phyloP scores from a whole-genome alignment of 148 eudicot species.

The Cornus kousa region DNA sequence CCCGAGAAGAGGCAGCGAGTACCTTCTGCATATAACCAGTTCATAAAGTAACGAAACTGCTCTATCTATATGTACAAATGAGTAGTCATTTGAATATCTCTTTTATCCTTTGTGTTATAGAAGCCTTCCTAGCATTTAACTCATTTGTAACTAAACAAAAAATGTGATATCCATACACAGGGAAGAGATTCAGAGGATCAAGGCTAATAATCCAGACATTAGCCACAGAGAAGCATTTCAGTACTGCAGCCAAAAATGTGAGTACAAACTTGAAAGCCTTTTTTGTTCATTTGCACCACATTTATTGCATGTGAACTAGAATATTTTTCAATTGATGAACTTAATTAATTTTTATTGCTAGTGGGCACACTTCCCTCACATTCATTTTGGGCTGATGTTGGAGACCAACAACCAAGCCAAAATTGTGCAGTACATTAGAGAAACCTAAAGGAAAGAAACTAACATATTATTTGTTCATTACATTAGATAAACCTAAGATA shows the following conservation, averaged over 20 bases:
- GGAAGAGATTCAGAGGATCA: conserved; percentile 92
- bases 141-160: not conserved
- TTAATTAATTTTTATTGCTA: conserved; percentile 9
- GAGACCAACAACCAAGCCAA: conserved; percentile 62
- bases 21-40: conserved; percentile 93
- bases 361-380: conserved; percentile 94
- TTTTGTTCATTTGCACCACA: not conserved
- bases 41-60: conserved; percentile 64
- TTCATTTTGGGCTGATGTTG: conserved; percentile 86
- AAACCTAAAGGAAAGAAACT: too few species aligned
- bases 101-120: not conserved
- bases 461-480: not conserved
- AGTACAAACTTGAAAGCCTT: conserved; percentile 19
- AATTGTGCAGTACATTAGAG: not conserved
- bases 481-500: not conserved
- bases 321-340: not conserved
- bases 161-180: conserved; percentile 26
- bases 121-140: not conserved
- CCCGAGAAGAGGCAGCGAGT: conserved; percentile 98
- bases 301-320: too few species aligned
- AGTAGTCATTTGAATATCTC: not conserved
- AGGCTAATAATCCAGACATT: conserved; percentile 83
- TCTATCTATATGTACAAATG: too few species aligned
- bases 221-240: conserved; percentile 96
- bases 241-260: conserved; percentile 93